phyloP scores from a whole-genome alignment of 2,329 filamentous ascomycete species.

The Curvularia eragrostidis region DNA sequence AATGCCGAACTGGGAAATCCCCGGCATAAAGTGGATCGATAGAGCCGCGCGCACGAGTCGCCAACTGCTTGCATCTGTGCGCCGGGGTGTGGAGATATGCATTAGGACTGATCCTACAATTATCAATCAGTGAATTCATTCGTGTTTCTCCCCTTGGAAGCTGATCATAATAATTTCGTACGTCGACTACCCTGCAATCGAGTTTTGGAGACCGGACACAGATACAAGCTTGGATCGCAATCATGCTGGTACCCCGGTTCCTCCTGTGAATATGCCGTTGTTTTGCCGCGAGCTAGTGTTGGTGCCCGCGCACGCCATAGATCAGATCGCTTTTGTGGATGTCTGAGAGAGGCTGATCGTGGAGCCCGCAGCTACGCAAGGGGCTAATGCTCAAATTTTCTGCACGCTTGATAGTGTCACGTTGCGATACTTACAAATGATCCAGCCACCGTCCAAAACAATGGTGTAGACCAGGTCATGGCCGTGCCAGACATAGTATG shows the following conservation, averaged over 20 bases:
- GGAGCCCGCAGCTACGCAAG: background rate
- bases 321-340: background rate
- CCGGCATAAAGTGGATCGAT: background rate
- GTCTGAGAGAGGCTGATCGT: background rate
- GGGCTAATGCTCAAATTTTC: background rate
- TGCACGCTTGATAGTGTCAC: background rate
- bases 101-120: background rate
- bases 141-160: background rate
- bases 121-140: background rate
- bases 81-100: background rate
- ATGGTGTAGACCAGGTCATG: background rate
- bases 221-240: background rate
- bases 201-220: background rate
- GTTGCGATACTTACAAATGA: background rate
- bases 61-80: background rate
- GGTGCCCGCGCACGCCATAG: background rate
- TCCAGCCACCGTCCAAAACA: background rate
- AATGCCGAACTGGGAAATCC: background rate
- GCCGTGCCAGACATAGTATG: background rate
- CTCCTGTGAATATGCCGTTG: background rate
- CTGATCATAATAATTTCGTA: background rate
- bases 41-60: background rate
- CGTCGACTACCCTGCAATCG: background rate
- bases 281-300: background rate
- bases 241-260: background rate